Base-by-base conservation (phyloP, 805 yeast genomes). In the Candida boleticola region DNA sequence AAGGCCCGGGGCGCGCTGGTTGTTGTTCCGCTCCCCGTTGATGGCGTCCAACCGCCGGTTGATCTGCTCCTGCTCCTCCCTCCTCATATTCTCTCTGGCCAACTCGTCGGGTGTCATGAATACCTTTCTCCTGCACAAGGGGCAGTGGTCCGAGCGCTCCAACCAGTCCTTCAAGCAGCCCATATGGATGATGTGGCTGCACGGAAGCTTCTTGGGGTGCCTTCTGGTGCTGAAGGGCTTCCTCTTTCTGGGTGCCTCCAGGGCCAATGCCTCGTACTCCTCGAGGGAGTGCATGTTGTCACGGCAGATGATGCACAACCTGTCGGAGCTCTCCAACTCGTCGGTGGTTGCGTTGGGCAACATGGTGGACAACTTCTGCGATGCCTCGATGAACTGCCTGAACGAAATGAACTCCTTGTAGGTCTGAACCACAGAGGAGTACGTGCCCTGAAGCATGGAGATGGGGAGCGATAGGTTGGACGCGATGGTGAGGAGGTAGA, bases 151-250 rank as follows among this genome's bases (percentile, higher is more conserved):
- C 0, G 96, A 88, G 49, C 96, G 76, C 56, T 87, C 95, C 51
- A 93, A 71, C 99, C 99, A 93, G 50, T 85, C 83, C 55, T 88
- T 85, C 47, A 93, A 73, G 61, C 99, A 93, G 3, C 93, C 90
- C 64, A 85, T 67, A 60, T 93, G 99, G 43, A 92, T 72, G 37
- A 88, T 83, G 61, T 93, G 99, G 20, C 88, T 85, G 69, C 99
- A 93, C 1, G 69, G 73, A 37, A 93, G 70, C 55, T 76, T 84
- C 60, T 88, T 89, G 3, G 98, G 96, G 37, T 64, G 69, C 34
- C 65, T 63, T 42, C 85, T 54, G 5, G 54, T 27, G 21, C 26
- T 31, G 17, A 39, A 11, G 6, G 64, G 41, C 17, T 50, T 48
- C 35, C 10, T 17, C 13, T 17, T 31, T 5, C 35, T 13, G 5